Evolutionary conservation across 2,329 filamentous ascomycete species (phyloP).

Genomic region (Talaromyces pinophilus): DNA sequence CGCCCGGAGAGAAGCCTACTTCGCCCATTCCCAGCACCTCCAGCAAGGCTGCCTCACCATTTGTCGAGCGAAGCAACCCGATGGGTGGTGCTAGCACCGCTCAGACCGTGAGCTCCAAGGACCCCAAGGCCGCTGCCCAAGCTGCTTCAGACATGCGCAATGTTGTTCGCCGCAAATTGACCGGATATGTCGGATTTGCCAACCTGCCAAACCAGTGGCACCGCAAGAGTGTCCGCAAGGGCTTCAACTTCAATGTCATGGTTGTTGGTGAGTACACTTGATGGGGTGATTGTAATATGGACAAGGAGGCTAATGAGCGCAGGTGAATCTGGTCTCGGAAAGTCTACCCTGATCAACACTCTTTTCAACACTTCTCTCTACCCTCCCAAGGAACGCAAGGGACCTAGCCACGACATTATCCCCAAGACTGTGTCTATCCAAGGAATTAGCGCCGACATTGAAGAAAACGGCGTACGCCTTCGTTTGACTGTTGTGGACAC

Average conservation of each 20-base stretch:
- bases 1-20: slow-evolving; percentile 21
- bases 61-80: slow-evolving; percentile 60
- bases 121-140: slow-evolving; percentile 59
- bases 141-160: slow-evolving; percentile 76
- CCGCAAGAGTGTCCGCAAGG: slow-evolving; percentile 99
- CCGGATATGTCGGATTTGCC: slow-evolving; percentile 97
- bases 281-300: neutral
- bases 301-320: neutral
- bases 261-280: slow-evolving; percentile 81
- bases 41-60: slow-evolving; percentile 57
- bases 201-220: slow-evolving; percentile 99
- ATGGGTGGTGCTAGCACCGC: slow-evolving; percentile 55
- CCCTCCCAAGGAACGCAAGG: slow-evolving; percentile 97
- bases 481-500: slow-evolving; percentile 97
- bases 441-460: slow-evolving; percentile 93
- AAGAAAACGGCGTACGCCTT: slow-evolving; percentile 96
- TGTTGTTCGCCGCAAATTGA: slow-evolving; percentile 97
- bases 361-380: slow-evolving; percentile 99
- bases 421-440: slow-evolving; percentile 97
- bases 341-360: slow-evolving; percentile 98
- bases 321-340: slow-evolving; percentile 99
- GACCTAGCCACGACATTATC: slow-evolving; percentile 94
- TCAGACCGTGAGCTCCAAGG: slow-evolving; percentile 65
- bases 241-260: slow-evolving; percentile 99
- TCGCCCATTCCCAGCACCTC: slow-evolving; percentile 38